A percentile compares a stretch with the other conserved stretches of the same genome.
Conservation (phyloP, 2,329 filamentous ascomycete genomes). For the Achaetomium macrosporum region DNA sequence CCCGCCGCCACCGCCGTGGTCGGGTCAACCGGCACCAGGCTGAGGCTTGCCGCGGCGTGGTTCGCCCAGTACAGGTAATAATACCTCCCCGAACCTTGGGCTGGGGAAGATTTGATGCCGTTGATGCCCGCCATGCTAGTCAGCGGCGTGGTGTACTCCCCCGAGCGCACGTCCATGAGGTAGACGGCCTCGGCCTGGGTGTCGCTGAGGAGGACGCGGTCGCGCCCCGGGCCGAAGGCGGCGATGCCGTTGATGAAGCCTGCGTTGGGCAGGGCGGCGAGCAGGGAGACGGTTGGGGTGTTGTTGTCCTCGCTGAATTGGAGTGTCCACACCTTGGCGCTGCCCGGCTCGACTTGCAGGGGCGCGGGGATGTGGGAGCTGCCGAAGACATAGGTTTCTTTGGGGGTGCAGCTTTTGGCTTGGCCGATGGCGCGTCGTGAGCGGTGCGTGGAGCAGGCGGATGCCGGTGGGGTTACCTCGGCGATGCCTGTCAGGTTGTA, state of each 20-base stretch:
- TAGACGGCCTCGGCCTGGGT: slow-evolving; percentile 8
- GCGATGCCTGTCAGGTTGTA: slow-evolving; percentile 18
- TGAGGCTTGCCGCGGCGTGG: background rate
- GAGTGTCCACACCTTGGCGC: slow-evolving; percentile 13
- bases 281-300: slow-evolving; percentile 3
- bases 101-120: slow-evolving; percentile 6
- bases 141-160: slow-evolving; percentile 7
- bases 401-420: background rate
- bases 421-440: background rate
- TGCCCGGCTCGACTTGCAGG: slow-evolving; percentile 7
- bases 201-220: slow-evolving; percentile 12
- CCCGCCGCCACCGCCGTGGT: slow-evolving; percentile 47
- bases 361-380: slow-evolving; percentile 13
- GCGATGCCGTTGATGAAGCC: slow-evolving; percentile 17
- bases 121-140: slow-evolving; percentile 14
- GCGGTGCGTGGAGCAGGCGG: too few relatives aligned
- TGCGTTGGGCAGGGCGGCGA: slow-evolving; percentile 9
- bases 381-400: slow-evolving; percentile 13
- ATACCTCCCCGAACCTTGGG: background rate
- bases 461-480: slow-evolving; percentile 2
- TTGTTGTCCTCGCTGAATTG: background rate
- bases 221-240: background rate
- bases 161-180: slow-evolving; percentile 13
- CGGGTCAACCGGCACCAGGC: slow-evolving; percentile 24
- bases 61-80: slow-evolving; percentile 13